Conservation (phyloP, 805 yeast genomes). For the Vanderwaltozyma yarrowii region DNA sequence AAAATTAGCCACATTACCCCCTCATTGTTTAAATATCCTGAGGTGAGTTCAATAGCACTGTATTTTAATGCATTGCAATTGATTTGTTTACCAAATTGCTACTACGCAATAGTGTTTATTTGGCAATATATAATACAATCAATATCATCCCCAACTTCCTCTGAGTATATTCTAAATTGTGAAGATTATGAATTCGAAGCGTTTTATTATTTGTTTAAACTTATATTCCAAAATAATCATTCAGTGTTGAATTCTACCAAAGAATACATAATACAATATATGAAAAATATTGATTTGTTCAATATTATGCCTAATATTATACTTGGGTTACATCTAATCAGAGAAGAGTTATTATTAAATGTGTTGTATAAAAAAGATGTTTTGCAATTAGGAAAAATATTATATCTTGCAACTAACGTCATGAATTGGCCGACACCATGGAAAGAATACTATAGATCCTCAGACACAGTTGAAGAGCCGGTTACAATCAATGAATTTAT, state of each 20-base stretch:
- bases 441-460: slow-evolving; percentile 41
- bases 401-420: slow-evolving; percentile 55
- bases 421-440: slow-evolving; percentile 68
- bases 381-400: slow-evolving; percentile 38
- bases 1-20: slow-evolving; percentile 1
- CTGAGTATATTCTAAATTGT: no score
- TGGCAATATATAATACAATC: slow-evolving; percentile 18
- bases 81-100: slow-evolving; percentile 11
- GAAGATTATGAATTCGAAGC: background rate
- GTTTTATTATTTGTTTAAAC: slow-evolving; percentile 6
- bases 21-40: slow-evolving; percentile 10
- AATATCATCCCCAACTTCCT: background rate
- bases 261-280: background rate
- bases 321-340: slow-evolving; percentile 58
- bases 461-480: background rate
- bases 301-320: slow-evolving; percentile 45
- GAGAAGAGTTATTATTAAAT: slow-evolving; percentile 66
- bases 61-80: slow-evolving; percentile 16
- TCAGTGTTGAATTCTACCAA: background rate
- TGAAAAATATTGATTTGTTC: background rate
- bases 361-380: slow-evolving; percentile 32
- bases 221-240: background rate
- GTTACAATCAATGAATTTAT: slow-evolving; percentile 1
- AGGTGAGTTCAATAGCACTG: slow-evolving; percentile 3
- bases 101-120: slow-evolving; percentile 10